Conservation (phyloP, 2,329 filamentous ascomycete genomes). For the Didymella sp. region DNA sequence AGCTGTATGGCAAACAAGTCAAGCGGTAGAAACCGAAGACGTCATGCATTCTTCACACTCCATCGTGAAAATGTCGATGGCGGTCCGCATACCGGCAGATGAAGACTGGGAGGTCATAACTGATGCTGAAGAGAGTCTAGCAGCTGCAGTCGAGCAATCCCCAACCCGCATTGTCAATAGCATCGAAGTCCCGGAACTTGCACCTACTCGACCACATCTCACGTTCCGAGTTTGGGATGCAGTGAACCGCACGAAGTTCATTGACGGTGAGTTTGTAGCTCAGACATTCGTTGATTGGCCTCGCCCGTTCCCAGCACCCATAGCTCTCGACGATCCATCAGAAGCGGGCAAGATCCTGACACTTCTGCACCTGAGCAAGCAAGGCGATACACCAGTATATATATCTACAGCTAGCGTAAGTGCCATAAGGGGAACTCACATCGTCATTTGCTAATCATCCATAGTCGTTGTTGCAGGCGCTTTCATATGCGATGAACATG, state of each 20-base stretch:
- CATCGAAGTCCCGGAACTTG: too few relatives aligned
- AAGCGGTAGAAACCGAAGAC: neutral
- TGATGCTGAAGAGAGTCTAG: neutral
- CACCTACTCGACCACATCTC: neutral
- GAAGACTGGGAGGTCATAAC: constrained; percentile 1
- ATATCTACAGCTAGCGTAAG: constrained; percentile 15
- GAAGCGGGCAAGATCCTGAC: neutral
- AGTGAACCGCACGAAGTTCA: constrained; percentile 1
- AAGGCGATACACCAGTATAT: constrained; percentile 12
- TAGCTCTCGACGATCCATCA: constrained; percentile 3
- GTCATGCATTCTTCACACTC: neutral
- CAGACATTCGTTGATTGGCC: constrained; percentile 1
- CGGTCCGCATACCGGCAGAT: neutral
- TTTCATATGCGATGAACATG: constrained; percentile 15
- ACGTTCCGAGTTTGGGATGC: constrained; percentile 21
- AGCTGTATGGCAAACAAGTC: neutral
- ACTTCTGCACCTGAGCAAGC: constrained; percentile 2
- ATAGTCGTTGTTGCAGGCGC: constrained; percentile 9
- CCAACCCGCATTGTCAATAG: neutral
- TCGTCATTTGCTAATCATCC: neutral
- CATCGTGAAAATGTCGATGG: neutral
- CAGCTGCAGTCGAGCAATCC: neutral
- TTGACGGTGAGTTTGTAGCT: constrained; percentile 14
- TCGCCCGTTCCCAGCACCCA: constrained; percentile 4
- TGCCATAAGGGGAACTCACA: neutral